Conservation (phyloP, 805 yeast genomes). For the Candida rishiriensis region DNA sequence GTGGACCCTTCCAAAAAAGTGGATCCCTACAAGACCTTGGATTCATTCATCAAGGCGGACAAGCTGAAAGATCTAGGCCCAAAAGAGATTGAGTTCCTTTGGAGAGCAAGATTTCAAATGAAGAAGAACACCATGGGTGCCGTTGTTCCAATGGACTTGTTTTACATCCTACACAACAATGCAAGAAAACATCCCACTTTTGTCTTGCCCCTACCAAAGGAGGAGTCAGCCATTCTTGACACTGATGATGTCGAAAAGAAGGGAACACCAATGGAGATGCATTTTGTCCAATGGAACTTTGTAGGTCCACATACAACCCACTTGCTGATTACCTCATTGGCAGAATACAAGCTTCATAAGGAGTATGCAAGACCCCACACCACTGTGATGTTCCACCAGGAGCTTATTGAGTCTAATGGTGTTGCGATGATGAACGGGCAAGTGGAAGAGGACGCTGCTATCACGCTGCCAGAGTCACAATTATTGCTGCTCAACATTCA, state of each 20-base stretch:
- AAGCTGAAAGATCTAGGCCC: slow-evolving; percentile 53
- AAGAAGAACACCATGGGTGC: slow-evolving; percentile 64
- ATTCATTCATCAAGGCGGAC: slow-evolving; percentile 64
- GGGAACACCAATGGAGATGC: slow-evolving; percentile 59
- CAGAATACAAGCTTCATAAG: slow-evolving; percentile 84
- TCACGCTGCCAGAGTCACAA: slow-evolving; percentile 74
- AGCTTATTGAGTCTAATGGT: slow-evolving; percentile 54
- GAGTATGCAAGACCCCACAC: slow-evolving; percentile 96
- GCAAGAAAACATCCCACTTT: slow-evolving; percentile 78
- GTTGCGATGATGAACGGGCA: slow-evolving; percentile 82
- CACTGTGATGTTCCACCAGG: slow-evolving; percentile 82
- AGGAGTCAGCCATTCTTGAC: slow-evolving; percentile 36
- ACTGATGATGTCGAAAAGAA: slow-evolving; percentile 23
- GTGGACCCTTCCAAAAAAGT: slow-evolving; percentile 32
- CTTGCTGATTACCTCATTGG: slow-evolving; percentile 84
- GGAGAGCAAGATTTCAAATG: slow-evolving; percentile 81
- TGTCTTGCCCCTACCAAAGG: slow-evolving; percentile 84
- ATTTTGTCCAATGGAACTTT: slow-evolving; percentile 90
- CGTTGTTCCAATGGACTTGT: slow-evolving; percentile 51
- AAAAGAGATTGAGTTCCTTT: slow-evolving; percentile 69
- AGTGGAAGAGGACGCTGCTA: slow-evolving; percentile 64
- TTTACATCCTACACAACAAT: slow-evolving; percentile 52
- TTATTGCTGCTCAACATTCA: slow-evolving; percentile 70
- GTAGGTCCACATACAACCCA: slow-evolving; percentile 81
- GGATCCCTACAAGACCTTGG: slow-evolving; percentile 64